phyloP scores from a whole-genome alignment of 208 protist species.

The Leishmania lainsoni region DNA sequence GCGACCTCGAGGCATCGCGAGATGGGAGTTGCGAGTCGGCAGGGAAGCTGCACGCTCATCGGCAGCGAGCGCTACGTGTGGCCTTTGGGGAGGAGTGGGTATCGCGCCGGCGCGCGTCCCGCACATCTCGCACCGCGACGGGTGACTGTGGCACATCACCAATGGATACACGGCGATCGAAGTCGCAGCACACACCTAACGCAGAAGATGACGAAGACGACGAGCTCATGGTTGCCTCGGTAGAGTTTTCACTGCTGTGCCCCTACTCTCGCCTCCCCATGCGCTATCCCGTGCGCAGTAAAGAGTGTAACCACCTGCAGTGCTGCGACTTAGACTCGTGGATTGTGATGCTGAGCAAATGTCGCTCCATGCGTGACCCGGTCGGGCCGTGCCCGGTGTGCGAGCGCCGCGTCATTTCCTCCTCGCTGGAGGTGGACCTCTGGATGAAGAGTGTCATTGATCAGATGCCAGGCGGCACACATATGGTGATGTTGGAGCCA shows the following conservation, averaged over 20 bases:
- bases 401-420: constrained; percentile 72
- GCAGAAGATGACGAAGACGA: constrained; percentile 33
- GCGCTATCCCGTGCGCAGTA: constrained; percentile 68
- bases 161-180: neutral
- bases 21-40: constrained; percentile 20
- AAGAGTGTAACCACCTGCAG: constrained; percentile 82
- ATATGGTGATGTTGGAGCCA: constrained; percentile 74
- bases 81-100: constrained; percentile 57
- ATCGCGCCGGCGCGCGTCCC: constrained; percentile 6
- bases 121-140: neutral
- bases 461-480: constrained; percentile 78
- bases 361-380: constrained; percentile 83
- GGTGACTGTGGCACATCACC: constrained; percentile 2
- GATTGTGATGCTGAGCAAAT: constrained; percentile 79
- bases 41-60: constrained; percentile 52
- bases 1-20: constrained; percentile 42
- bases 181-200: constrained; percentile 15
- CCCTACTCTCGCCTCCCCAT: constrained; percentile 84
- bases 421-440: constrained; percentile 79
- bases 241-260: constrained; percentile 87
- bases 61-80: constrained; percentile 58
- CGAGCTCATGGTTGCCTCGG: constrained; percentile 77
- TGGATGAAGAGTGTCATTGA: constrained; percentile 79
- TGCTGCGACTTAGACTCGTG: constrained; percentile 92
- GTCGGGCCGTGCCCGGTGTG: constrained; percentile 86